phyloP scores from a whole-genome alignment of 345 rosid species.

The Gossypium anomalum region DNA sequence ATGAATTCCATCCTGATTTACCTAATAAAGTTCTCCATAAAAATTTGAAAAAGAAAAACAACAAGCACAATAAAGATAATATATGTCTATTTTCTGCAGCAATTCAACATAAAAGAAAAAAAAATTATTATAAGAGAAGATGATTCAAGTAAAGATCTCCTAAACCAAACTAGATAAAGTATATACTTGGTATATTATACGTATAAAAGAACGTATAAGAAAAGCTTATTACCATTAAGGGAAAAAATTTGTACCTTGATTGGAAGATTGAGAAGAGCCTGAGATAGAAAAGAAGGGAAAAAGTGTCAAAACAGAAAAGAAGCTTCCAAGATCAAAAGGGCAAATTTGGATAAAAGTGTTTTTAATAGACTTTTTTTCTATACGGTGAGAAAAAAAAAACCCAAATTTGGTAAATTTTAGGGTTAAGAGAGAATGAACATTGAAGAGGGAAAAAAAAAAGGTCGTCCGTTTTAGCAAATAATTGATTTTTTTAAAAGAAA shows the following conservation, averaged over 20 bases:
- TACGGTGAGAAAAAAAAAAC: constrained; percentile 12
- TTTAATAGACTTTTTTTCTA: neutral
- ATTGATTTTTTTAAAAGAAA: neutral
- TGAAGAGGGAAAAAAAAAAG: neutral
- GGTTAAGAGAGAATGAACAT: constrained; percentile 13
- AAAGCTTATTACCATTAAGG: constrained; percentile 21
- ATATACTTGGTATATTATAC: neutral
- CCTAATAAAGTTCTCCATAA: neutral
- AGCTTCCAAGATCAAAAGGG: constrained; percentile 24
- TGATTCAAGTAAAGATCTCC: neutral
- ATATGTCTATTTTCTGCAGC: neutral
- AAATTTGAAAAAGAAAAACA: too few relatives aligned
- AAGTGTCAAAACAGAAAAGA: constrained; percentile 8
- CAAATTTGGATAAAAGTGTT: neutral
- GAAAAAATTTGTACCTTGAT: constrained; percentile 7
- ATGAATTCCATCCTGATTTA: neutral
- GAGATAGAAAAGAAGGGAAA: constrained; percentile 12
- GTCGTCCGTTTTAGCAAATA: constrained; percentile 7
- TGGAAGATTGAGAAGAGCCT: constrained; percentile 21
- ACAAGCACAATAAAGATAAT: neutral
- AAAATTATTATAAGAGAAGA: neutral
- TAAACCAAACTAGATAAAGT: constrained; percentile 8
- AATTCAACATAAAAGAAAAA: neutral
- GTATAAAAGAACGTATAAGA: neutral
- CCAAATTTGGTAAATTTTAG: constrained; percentile 20